Evolutionary conservation across 768 basidiomycete genomes (phyloP), one percentile per base, ranked within the genome.

Genomic region (Pleurotus citrinopileatus): DNA sequence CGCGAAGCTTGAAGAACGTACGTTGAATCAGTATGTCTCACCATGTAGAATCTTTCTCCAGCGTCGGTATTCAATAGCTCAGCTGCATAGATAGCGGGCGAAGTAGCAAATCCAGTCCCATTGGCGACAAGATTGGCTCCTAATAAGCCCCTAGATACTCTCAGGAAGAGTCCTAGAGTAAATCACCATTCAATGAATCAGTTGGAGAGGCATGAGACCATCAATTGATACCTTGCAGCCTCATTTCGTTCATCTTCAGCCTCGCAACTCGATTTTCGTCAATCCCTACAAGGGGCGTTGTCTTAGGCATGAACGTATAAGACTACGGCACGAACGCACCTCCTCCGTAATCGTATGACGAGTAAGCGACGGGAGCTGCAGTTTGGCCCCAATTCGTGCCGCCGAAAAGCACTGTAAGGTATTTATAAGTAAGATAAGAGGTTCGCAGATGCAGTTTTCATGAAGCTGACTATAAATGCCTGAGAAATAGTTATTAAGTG

Each of bases 321-420:
- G 8, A 19, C 1, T 32, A 10, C 8, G 20, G 13, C 20, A 53
- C 36, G 23, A 17, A 47, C 65, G 12, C 54, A 73, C 74, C 73
- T 60, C 74, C 79, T 27, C 79, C 82, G 55, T 86, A 85, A 58
- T 86, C 84, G 59, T 86, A 86, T 9, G 81, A 82, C 0, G 78
- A 75, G 59, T 83, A 82, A 50, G 76, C 77, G 1, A 80, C 81
- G 3, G 83, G 82, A 59, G 79, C 74, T 1, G 79, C 66, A 1
- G 81, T 81, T 43, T 79, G 73, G 0, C 83, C 83, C 81, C 81
- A 84, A 46, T 85, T 84, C 1, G 84, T 86, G 25, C 83, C 84
- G 2, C 83, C 83, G 60, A 77, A 81, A 7, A 79, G 62, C 84
- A 86, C 77, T 77, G 38, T 0, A 26, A 32, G 6, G 38, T 6